phyloP scores from a whole-genome alignment of 2,329 filamentous ascomycete species.

The Gliomastix tumulicola region DNA sequence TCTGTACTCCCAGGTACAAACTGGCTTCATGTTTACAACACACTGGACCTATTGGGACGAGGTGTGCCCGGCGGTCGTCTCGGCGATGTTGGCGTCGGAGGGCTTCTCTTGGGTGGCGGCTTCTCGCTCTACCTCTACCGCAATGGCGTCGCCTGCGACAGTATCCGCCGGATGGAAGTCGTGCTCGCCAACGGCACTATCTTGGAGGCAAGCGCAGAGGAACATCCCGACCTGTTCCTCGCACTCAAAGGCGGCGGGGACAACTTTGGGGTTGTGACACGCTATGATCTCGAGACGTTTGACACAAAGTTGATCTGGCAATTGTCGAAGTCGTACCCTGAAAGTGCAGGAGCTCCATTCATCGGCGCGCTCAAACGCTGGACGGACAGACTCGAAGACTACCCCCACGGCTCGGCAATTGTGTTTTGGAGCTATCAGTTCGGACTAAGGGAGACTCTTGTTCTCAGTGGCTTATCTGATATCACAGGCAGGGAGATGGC shows the following conservation, averaged over 20 bases:
- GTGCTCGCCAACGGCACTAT: conserved; percentile 43
- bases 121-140: conserved; percentile 42
- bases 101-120: conserved; percentile 45
- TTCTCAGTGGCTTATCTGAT: no score
- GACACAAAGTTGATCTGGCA: no score
- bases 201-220: conserved; percentile 31
- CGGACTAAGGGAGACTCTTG: no score
- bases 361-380: no score
- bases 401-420: no score
- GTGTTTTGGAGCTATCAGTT: no score
- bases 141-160: conserved; percentile 44
- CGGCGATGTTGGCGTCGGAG: conserved; percentile 39
- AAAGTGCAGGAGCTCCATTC: no score
- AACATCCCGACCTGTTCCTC: conserved; percentile 41
- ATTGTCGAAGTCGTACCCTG: no score
- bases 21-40: background rate
- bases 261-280: conserved; percentile 45
- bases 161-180: conserved; percentile 41
- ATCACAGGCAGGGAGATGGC: no score
- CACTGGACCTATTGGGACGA: no score
- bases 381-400: no score
- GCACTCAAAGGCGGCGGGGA: conserved; percentile 51
- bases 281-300: conserved; percentile 35
- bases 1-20: background rate
- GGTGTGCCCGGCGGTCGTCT: conserved; percentile 36